Conservation (phyloP, 257 asterid genomes). For the Scutellaria minor region DNA sequence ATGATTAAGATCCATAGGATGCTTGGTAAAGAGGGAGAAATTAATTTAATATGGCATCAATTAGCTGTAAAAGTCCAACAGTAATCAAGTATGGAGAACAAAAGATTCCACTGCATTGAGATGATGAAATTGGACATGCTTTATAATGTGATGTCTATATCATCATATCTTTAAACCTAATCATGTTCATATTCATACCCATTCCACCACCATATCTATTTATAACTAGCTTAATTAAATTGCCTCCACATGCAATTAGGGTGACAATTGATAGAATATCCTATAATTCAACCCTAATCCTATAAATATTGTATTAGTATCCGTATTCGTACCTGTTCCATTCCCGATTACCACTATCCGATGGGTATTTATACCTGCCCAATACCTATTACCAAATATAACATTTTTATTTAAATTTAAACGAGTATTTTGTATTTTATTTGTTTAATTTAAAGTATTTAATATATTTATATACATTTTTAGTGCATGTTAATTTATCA, state of each 20-base stretch:
- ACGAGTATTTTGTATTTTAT: too few species aligned
- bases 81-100: not conserved
- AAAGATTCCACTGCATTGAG: slow-evolving; percentile 1
- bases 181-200: slow-evolving; percentile 7
- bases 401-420: too few species aligned
- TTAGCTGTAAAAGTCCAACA: not conserved
- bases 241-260: not conserved
- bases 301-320: too few species aligned
- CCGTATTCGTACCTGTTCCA: too few species aligned
- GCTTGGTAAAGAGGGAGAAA: not conserved
- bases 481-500: too few species aligned
- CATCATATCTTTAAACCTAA: slow-evolving; percentile 19
- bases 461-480: too few species aligned
- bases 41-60: not conserved
- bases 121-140: not conserved
- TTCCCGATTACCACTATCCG: too few species aligned
- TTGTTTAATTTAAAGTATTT: too few species aligned
- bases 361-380: too few species aligned
- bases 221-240: not conserved
- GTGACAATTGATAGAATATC: too few species aligned
- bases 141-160: slow-evolving; percentile 18
- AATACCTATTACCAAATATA: too few species aligned
- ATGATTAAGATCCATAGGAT: not conserved
- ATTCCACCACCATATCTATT: slow-evolving; percentile 26
- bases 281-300: too few species aligned